Evolutionary conservation across 441 rosid species (phyloP).

Genomic region (Arabidopsis lyrata): DNA sequence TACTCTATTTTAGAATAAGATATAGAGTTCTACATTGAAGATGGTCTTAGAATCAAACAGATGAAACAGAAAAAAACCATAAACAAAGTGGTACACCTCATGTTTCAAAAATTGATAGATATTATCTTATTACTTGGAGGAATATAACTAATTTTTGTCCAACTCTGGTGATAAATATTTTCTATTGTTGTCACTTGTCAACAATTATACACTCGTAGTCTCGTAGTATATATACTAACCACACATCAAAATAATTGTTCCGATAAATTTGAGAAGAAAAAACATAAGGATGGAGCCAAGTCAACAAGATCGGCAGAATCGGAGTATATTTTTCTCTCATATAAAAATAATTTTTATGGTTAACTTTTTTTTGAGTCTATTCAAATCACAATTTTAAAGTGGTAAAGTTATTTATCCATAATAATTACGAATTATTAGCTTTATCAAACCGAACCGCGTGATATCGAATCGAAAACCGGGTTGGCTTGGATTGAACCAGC

Average conservation of each 20-base stretch:
- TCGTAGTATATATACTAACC: neutral
- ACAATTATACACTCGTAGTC: neutral
- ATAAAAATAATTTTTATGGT: no score
- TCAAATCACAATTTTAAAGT: no score
- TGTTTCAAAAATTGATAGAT: neutral
- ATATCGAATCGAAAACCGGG: neutral
- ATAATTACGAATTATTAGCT: no score
- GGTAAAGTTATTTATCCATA: no score
- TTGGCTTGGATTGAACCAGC: conserved; percentile 2
- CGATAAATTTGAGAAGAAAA: neutral
- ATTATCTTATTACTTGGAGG: neutral
- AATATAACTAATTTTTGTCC: neutral
- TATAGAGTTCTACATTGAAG: conserved; percentile 1
- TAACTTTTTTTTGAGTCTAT: no score
- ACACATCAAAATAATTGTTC: neutral
- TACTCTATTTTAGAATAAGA: no score
- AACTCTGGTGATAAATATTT: neutral
- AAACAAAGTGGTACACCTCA: conserved; percentile 1
- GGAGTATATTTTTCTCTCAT: no score
- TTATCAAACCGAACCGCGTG: neutral
- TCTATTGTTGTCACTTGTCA: neutral
- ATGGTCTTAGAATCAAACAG: conserved; percentile 6
- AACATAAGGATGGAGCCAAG: neutral
- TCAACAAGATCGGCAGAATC: conserved; percentile 2
- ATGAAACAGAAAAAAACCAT: neutral